phyloP scores from a whole-genome alignment of 108 stramenopile genomes.

The Skeletonema potamos region DNA sequence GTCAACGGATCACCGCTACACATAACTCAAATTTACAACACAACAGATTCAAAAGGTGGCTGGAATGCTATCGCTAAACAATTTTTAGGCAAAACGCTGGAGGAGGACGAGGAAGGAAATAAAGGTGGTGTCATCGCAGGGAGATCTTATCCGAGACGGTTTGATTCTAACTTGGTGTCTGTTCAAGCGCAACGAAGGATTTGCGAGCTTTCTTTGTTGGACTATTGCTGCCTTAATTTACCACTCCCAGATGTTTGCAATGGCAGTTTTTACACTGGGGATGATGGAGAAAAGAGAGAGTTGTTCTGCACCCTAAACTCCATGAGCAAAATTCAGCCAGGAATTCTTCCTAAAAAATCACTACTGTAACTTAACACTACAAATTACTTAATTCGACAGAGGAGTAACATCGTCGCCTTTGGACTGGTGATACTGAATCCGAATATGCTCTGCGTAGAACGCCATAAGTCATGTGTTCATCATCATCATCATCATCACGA shows the following conservation, averaged over 20 bases:
- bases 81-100: conserved; percentile 14
- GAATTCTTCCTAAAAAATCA: conserved; percentile 8
- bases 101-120: not conserved
- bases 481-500: conserved; percentile 18
- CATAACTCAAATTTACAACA: conserved; percentile 45
- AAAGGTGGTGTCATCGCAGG: conserved; percentile 22
- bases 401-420: conserved; percentile 16
- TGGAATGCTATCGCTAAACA: conserved; percentile 23
- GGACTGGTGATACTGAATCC: not conserved
- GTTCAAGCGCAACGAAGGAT: conserved; percentile 24
- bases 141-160: conserved; percentile 39
- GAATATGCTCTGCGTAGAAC: not conserved
- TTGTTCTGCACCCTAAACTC: conserved; percentile 1
- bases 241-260: conserved; percentile 31
- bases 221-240: conserved; percentile 39
- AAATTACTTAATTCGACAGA: conserved; percentile 6
- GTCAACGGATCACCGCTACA: conserved; percentile 18
- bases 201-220: conserved; percentile 24
- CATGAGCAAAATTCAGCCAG: conserved; percentile 6
- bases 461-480: conserved; percentile 1
- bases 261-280: conserved; percentile 8
- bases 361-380: not conserved
- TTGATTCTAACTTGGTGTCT: conserved; percentile 22
- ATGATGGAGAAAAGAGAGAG: conserved; percentile 11
- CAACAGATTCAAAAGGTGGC: conserved; percentile 25